Evolutionary conservation across 139 green algal species (phyloP), one percentile per base, ranked within the genome.

Genomic region (Chlamydomonas urium): DNA sequence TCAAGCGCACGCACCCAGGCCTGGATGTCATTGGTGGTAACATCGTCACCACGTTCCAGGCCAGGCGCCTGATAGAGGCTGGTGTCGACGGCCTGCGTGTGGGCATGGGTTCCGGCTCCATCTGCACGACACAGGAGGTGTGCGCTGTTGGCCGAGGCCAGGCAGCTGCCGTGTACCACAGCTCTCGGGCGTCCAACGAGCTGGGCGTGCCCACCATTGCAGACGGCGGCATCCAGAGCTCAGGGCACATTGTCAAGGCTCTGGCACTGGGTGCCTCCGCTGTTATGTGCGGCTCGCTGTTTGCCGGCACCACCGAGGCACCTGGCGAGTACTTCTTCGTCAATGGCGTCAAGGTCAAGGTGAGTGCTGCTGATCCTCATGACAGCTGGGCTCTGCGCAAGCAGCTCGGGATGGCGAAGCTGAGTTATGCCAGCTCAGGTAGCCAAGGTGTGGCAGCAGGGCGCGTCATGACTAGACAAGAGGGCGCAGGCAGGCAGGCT

Each of bases 51-150:
- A 65, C 73, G 28, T 67, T 58, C 3, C 91, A 97, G 75, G 85
- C 82, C 19, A 74, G 76, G 24, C 74, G 82, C 14, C 79, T 97
- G 24, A 92, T 95, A 61, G 86, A 96, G 71, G 93, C 89, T 2
- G 93, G 93, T 4, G 93, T 88, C 6, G 93, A 98, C 74, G 92
- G 75, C 1, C 87, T 98, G 65, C 90, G 93, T 29, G 91, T 98
- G 34, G 95, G 95, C 72, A 99, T 99, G 95, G 95, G 95, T 58
- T 93, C 83, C 3, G 95, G 95, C 38, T 97, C 90, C 77, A 99
- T 99, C 78, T 99, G 95, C 89, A 99, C 95, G 34, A 99, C 94
- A 28, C 94, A 98, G 80, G 93, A 97, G 86, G 84, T 68, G 47
- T 99, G 95, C 77, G 95, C 95, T 2, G 95, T 99, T 23, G 95